phyloP scores from a whole-genome alignment of 331 rosid species.

The Malus hybrid region DNA sequence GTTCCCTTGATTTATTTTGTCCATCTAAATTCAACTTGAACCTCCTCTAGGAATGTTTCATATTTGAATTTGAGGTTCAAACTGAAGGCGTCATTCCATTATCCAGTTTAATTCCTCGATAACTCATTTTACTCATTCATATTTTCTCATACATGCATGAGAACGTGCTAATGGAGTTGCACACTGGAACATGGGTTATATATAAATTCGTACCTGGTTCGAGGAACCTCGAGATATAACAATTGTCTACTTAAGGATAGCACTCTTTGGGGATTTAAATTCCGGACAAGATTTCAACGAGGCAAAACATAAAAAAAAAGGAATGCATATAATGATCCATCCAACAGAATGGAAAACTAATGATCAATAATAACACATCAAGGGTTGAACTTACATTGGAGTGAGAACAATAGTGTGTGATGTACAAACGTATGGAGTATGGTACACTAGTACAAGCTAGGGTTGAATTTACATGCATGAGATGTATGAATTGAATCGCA shows the following conservation, averaged over 20 bases:
- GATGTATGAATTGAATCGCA: not conserved
- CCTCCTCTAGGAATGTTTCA: not conserved
- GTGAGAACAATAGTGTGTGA: not conserved
- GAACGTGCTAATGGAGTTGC: too few species aligned
- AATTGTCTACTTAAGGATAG: too few species aligned
- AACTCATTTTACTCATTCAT: not conserved
- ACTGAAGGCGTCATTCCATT: too few species aligned
- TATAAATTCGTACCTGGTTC: too few species aligned
- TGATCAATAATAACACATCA: not conserved
- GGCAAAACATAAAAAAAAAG: not conserved
- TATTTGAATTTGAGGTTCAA: not conserved
- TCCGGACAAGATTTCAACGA: not conserved
- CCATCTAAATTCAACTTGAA: not conserved
- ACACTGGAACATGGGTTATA: too few species aligned
- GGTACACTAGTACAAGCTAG: not conserved
- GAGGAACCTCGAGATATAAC: too few species aligned
- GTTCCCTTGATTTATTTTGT: conserved; percentile 33
- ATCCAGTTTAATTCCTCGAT: not conserved
- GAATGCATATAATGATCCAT: not conserved
- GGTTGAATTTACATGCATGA: not conserved
- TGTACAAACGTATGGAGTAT: not conserved
- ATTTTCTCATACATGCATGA: too few species aligned
- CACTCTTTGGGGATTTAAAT: too few species aligned
- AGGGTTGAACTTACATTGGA: not conserved
- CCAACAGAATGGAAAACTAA: not conserved